Evolutionary conservation across 768 basidiomycete species (phyloP).

Genomic region (Lactarius evosmus): DNA sequence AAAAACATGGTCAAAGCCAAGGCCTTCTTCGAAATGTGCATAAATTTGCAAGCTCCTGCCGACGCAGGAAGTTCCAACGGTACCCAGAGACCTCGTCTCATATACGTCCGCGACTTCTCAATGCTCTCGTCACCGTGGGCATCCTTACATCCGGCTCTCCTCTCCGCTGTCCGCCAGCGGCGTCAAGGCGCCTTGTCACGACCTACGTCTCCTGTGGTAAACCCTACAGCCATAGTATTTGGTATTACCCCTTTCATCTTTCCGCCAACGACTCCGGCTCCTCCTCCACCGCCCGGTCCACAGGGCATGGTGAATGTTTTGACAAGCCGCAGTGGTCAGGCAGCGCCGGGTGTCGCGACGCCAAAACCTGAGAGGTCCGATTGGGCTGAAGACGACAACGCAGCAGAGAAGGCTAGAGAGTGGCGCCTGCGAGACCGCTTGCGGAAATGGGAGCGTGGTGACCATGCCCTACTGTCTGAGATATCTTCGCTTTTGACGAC

Average conservation of each 20-base stretch:
- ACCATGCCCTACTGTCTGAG: slow-evolving; percentile 57
- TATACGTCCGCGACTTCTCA: slow-evolving; percentile 81
- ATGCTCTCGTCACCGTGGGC: slow-evolving; percentile 69
- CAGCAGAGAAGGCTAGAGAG: slow-evolving; percentile 68
- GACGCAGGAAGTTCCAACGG: slow-evolving; percentile 26
- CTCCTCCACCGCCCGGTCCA: slow-evolving; percentile 32
- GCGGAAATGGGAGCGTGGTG: slow-evolving; percentile 69
- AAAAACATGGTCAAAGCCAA: slow-evolving; percentile 46
- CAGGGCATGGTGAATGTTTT: slow-evolving; percentile 45
- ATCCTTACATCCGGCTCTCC: slow-evolving; percentile 77
- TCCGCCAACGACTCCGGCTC: slow-evolving; percentile 40
- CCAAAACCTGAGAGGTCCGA: slow-evolving; percentile 44
- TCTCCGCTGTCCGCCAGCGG: slow-evolving; percentile 73
- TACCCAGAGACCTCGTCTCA: slow-evolving; percentile 56
- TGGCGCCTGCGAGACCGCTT: slow-evolving; percentile 68
- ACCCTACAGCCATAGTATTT: slow-evolving; percentile 81
- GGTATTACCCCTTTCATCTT: slow-evolving; percentile 81
- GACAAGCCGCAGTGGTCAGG: slow-evolving; percentile 42
- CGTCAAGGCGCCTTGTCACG: slow-evolving; percentile 62
- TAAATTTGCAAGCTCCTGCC: slow-evolving; percentile 51
- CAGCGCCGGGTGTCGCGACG: slow-evolving; percentile 34
- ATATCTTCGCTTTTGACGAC: slow-evolving; percentile 50
- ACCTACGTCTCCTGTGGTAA: slow-evolving; percentile 54
- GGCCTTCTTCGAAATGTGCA: slow-evolving; percentile 71
- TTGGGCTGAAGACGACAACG: slow-evolving; percentile 64